Evolutionary conservation across 495 filamentous ascomycete genomes (phyloP), one percentile per base, ranked within the genome.

Genomic region (Aspergillus bridgeri): DNA sequence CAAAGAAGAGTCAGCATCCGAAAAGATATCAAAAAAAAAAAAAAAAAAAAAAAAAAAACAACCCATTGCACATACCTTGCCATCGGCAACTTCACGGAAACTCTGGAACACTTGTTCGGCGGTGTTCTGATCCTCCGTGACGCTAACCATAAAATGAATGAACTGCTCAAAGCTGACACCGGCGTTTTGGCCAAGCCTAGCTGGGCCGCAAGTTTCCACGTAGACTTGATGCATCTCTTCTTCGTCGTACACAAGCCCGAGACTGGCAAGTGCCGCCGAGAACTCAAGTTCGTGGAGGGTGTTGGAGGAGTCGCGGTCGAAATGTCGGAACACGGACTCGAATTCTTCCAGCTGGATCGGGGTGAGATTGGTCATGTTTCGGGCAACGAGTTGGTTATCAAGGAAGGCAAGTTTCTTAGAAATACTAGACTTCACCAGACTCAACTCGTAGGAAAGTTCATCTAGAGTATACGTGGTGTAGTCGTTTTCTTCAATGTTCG

Each of bases 401-500:
- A 98, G 81, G 77, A 98, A 98, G 23, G 90, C 84, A 27, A 98
- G 81, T 73, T 98, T 98, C 76, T 97, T 97, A 46, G 88, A 86
- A 43, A 98, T 94, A 24, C 88, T 92, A 17, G 88, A 86, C 58
- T 89, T 90, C 25, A 97, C 94, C 5, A 98, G 81, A 6, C 89
- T 89, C 42, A 97, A 81, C 69, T 98, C 94, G 79, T 98, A 98
- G 47, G 85, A 85, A 19, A 98, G 82, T 69, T 98, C 94, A 68
- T 98, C 94, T 65, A 96, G 90, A 11, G 91, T 95, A 75, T 96
- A 97, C 3, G 93, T 96, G 5, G 94, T 98, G 74, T 93, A 96
- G 72, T 98, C 94, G 71, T 98, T 98, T 68, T 98, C 94, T 71
- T 98, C 94, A 47, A 97, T 96, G 70, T 98, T 98, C 46, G 94